Base-by-base conservation (phyloP, 2,329 filamentous ascomycete genomes). In the Clarireedia hainanense region DNA sequence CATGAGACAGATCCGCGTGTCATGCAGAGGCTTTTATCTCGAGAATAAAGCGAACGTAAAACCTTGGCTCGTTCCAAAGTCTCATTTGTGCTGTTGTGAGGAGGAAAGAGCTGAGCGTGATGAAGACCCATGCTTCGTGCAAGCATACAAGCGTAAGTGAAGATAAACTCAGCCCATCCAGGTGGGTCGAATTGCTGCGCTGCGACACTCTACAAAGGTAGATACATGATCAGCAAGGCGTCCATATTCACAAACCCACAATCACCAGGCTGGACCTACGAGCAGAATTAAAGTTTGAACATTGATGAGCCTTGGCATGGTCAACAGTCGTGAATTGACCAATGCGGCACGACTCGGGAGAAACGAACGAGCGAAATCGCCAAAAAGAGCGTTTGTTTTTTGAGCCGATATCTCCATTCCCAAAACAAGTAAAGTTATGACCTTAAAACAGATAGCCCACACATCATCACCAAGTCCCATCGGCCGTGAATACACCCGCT, bases 121-220 rank as follows among this genome's bases (percentile, higher is more conserved):
- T 55, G 47, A 5, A 55, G 34, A n/a, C 47, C 39, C 46, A 50
- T 55, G 12, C 46, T 50, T 37, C 53, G 34, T 50, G 53, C 53
- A 34, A 55, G 53, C 39, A n/a, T 34, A 39, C 47, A 55, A 36
- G 53, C 53, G 24, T 55, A 27, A 26, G 53, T 55, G 10, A 55
- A 50, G 7, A 55, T 55, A 27, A 55, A 39, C 26, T 55, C 53
- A 23, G 53, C 34, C 53, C 53, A 55, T 10, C 47, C 53, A 2
- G 53, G 53, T 2, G 47, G 53, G 23, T 55, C 53, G 37, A 55
- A 55, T 45, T 55, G 47, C 37, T 55, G 53, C 42, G 53, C 53
- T 50, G 53, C 53, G 23, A 55, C 20, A 20, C 47, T 55, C 53
- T 40, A 40, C 27, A 7, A 10, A 30, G 27, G 27, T 55, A 43